Evolutionary conservation across 2,329 filamentous ascomycete species (phyloP), one percentile per base, ranked within the genome.

Genomic region (Leptosphaerulina australis): DNA sequence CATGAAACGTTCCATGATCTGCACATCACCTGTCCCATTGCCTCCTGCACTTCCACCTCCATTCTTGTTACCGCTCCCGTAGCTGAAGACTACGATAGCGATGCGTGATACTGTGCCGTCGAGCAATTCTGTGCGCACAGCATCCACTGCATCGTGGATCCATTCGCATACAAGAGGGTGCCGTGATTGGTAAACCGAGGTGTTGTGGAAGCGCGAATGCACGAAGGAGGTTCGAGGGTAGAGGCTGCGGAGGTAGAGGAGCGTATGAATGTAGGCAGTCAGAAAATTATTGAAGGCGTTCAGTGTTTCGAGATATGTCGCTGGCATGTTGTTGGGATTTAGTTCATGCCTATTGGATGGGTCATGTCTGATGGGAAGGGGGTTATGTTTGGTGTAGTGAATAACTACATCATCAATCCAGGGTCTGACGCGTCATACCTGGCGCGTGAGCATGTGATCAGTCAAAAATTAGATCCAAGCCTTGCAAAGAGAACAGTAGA

Each of bases 91-190:
- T 38, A 85, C 82, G 26, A 86, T 76, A 51, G 75, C 80, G 55
- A 85, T 78, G 44, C 76, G 75, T 22, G 80, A 76, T 26, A 85
- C 80, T 46, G 74, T 77, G 58, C 81, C 79, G 2, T 56, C 41
- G 37, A 88, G 80, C 26, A 96, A 79, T 74, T 95, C 88, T 3
- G 77, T 79, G 52, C 83, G 80, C 17, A 91, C 83, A 26, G 90
- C 88, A 55, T 85, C 77, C 31, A 94, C 83, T 59, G 91, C 90
- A 70, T 94, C 88, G 67, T 81, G 83, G 73, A 96, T 85, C 88
- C 92, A 97, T 64, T 84, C 78, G 79, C 90, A 95, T 58, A 96
- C 88, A 62, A 84, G 83, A 0, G 92, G 90, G 72, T 96, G 91
- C 50, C 91, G 88, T 53, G 85, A 93, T 70, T 96, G 91, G 63